Conservation (phyloP, 2,329 filamentous ascomycete genomes). For the Calonectria montana region DNA sequence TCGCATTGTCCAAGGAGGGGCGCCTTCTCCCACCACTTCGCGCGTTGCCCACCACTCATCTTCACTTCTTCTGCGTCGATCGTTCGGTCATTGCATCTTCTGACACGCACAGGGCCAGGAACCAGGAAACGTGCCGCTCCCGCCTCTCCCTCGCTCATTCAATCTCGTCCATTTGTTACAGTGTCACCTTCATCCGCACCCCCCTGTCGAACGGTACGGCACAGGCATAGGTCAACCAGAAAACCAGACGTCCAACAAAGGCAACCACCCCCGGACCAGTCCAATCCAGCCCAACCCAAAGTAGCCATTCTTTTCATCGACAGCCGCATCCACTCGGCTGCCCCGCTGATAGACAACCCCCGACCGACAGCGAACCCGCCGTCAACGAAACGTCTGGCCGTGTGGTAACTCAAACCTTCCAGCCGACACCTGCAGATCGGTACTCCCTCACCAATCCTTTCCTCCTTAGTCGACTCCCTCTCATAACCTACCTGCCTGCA, state of each 20-base stretch:
- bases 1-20: constrained; percentile 11
- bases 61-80: background rate
- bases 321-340: constrained; percentile 39
- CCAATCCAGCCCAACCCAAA: constrained; percentile 35
- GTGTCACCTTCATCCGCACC: constrained; percentile 20
- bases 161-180: constrained; percentile 2
- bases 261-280: constrained; percentile 30
- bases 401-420: constrained; percentile 26
- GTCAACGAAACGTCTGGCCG: constrained; percentile 19
- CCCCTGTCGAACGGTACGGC: constrained; percentile 21
- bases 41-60: background rate
- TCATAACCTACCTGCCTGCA: constrained; percentile 17
- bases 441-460: constrained; percentile 25
- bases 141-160: constrained; percentile 5
- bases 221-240: constrained; percentile 28
- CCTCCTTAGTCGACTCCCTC: constrained; percentile 26
- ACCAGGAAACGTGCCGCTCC: constrained; percentile 6
- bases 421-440: constrained; percentile 37
- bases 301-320: constrained; percentile 26
- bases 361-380: constrained; percentile 29
- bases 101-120: constrained; percentile 8
- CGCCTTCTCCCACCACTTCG: constrained; percentile 1
- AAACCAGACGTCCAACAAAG: constrained; percentile 24
- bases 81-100: constrained; percentile 1
- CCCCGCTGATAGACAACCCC: constrained; percentile 38